Evolutionary conservation across 1,284 basidiomycete genomes (phyloP), one percentile per base, ranked within the genome.

Genomic region (Boletus sp.): DNA sequence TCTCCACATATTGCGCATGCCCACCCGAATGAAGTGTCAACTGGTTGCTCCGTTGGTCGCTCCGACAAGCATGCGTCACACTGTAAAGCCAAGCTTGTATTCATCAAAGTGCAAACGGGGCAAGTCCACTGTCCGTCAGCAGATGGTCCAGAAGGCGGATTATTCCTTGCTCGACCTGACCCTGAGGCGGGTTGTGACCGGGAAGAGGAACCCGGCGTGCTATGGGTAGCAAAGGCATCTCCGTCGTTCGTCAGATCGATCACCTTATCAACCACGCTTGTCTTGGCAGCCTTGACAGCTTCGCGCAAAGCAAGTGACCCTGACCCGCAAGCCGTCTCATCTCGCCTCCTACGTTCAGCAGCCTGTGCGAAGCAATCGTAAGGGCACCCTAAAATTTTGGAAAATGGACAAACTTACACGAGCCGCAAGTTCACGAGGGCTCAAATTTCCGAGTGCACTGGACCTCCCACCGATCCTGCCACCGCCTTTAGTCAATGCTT

Each of bases 301-400:
- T 91, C 88, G n/a, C 69, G 74, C 50, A 81, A 71, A 1, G 81
- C 83, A 19, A 71, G 49, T 13, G 70, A 66, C 3, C 81, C 84
- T 27, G 80, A 82, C 2, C 77, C 84, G 61, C 90, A 93, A 0
- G 77, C 64, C 60, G 82, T 83, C 57, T 87, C 82, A 57, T 94
- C 91, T 17, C 70, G 70, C 4, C 74, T 70, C 48, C 91, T 73
- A 46, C 84, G 75, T 60, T 92, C 89, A 0, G 91, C 91, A 38
- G 91, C 91, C 90, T 93, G 59, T 52, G 22, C 46, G 23, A 42
- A 8, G 34, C 6, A 10, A 14, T 29, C 23, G 14, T 52, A 20
- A 51, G 47, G 29, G 27, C 9, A 34, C 7, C 4, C 7, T 13
- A 20, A 5, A 20, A 1, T 13, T 23, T 14, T 8, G 3, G n/a